Evolutionary conservation across 208 protist genomes (phyloP), one percentile per base, ranked within the genome.

Genomic region (Acanthamoeba divionensis): DNA sequence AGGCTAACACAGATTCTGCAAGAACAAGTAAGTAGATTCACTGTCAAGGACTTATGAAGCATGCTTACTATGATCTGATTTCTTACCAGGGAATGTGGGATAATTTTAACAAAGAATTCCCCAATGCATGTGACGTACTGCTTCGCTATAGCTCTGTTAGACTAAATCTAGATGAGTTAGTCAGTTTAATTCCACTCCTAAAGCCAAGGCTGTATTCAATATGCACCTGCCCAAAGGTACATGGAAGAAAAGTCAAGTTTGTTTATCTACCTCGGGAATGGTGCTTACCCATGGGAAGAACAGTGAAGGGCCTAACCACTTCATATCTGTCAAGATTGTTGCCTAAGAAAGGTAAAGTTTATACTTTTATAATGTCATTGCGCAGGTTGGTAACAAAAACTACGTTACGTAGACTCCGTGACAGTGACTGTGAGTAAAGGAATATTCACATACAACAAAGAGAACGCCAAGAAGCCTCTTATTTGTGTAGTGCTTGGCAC

Each of bases 181-280:
- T 83, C 73, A 83, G 50, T 31, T 83, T 83, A 47, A 62, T 83
- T n/a, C 73, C 73, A 5, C 48, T 83, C 4, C 57, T 83, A 9
- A 47, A 54, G 10, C 73, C 73, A 0, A 47, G 73, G 13, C 6
- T 83, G 8, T 83, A 83, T 54, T 83, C 73, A 26, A 83, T 83
- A 1, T 41, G 41, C 73, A 83, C 31, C 24, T 83, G 73, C 48
- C 73, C 73, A 44, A 26, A 62, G 47, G 73, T 83, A 62, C 60
- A 57, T 33, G 63, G 33, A 36, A 47, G 44, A 15, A 57, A 57
- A 18, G 21, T 83, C 0, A 47, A 54, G 24, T 83, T 83, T 5
- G 63, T 83, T 31, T 83, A 83, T 62, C 73, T 83, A 0, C 63
- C 50, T 15, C 73, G 73, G 3, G 73, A 83, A 13, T 83, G 73